Conservation (phyloP, 768 basidiomycete species). For the Agaricus sinodeliciosus region DNA sequence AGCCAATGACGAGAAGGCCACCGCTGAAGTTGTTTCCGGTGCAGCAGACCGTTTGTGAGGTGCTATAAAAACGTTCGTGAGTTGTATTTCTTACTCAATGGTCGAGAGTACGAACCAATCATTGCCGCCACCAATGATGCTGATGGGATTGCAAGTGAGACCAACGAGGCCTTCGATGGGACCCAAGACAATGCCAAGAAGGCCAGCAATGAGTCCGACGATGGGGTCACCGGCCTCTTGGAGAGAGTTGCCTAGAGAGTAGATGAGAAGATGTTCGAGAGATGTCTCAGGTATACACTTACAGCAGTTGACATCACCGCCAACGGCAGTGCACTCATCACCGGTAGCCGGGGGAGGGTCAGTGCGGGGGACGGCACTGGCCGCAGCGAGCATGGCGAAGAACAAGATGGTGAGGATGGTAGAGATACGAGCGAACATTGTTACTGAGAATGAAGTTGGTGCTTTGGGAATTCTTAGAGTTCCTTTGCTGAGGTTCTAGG, state of each 20-base stretch:
- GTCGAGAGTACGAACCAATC: conserved; percentile 14
- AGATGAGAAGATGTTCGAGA: neutral
- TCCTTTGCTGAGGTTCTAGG: too few relatives aligned
- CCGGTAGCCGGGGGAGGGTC: neutral
- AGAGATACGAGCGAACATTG: conserved; percentile 23
- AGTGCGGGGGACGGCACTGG: conserved; percentile 19
- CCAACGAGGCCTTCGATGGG: conserved; percentile 2
- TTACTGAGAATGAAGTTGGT: conserved; percentile 4
- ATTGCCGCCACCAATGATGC: conserved; percentile 19
- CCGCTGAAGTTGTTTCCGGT: conserved; percentile 19
- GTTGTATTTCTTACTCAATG: neutral
- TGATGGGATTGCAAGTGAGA: conserved; percentile 26
- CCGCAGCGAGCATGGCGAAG: conserved; percentile 20
- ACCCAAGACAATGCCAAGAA: conserved; percentile 26
- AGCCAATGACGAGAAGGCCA: conserved; percentile 23
- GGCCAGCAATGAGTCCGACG: conserved; percentile 17
- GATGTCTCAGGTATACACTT: neutral
- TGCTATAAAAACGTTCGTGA: conserved; percentile 10
- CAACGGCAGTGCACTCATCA: conserved; percentile 22
- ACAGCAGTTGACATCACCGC: conserved; percentile 17
- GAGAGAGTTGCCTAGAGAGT: conserved; percentile 18
- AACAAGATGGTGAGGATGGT: conserved; percentile 18
- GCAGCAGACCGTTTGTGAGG: conserved; percentile 26
- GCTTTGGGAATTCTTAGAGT: too few relatives aligned
- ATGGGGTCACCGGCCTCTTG: conserved; percentile 10